Evolutionary conservation across 2,329 filamentous ascomycete species (phyloP), one percentile per base, ranked within the genome.

Genomic region (Cercospora zeina): DNA sequence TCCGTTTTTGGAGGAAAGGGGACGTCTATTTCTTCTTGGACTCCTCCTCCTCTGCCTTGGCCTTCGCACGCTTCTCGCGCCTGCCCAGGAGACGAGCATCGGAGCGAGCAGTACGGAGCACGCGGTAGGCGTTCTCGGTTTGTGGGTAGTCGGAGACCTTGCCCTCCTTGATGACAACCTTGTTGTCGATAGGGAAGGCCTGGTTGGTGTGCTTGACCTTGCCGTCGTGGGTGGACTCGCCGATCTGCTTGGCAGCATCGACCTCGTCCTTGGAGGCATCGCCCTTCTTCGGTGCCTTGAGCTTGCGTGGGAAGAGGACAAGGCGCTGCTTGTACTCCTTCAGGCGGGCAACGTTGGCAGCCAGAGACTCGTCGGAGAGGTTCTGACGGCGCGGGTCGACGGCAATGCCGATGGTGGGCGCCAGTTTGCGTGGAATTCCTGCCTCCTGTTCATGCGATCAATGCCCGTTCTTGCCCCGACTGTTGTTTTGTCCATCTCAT

Each of bases 371-470:
- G 85, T 96, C 91, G 77, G 89, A 95, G 77, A 96, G 89, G 87
- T 97, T 99, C 84, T 91, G 88, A 81, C 95, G 93, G 84, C 95
- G 93, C 81, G 87, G 85, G 82, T 99, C 95, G 83, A 99, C 93
- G 72, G 91, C 81, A 82, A 99, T 97, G 81, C 95, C 95, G 83
- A 99, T 90, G 80, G 95, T 97, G 77, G 89, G 87, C 74, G 95
- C 95, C 75, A 96, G 86, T 81, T 92, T 93, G 83, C 91, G 91
- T 83, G 93, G 87, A 78, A 99, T 96, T 76, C 91, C 91, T 78
- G 93, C 95, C 82, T 93, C 95, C 93, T 96, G 71, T 69, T 58
- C 62, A 63, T 45, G 55, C 4, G 21, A 51, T 61, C 53, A 61
- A 50, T 62, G 53, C 64, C 62, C 70, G 67, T 58, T 69, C 9